Base-by-base conservation (phyloP, 2,329 filamentous ascomycete genomes). In the Claviceps arundinis region DNA sequence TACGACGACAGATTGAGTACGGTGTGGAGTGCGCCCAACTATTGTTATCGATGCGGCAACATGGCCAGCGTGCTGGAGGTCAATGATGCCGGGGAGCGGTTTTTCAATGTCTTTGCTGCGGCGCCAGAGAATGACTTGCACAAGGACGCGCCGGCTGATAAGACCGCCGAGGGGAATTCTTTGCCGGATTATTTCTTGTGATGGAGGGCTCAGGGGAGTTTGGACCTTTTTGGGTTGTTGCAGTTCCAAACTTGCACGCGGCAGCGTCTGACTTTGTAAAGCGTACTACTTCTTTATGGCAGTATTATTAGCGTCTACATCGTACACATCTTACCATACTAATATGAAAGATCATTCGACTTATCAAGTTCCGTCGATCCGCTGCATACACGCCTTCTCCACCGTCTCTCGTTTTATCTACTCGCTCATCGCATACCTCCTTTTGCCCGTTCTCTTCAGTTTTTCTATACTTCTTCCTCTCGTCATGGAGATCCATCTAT, bases 71-170 rank as follows among this genome's bases (percentile, higher is more conserved):
- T 98, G 46, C 77, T 98, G 40, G 93, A 98, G 70, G 93, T 98
- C 53, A 91, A 89, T 66, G 89, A 95, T 64, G 85, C 84, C 0
- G 91, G 93, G 40, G 89, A 95, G 68, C 77, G 91, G 54, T 95
- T 88, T 69, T 98, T 97, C 74, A 98, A 98, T 65, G 90, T 97
- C 24, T 98, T 98, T 67, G 89, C 94, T 52, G 93, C 93, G 3
- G 91, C 93, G 30, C 93, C 93, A 2, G 93, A 98, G 68, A 95
- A 98, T 62, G 91, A 97, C 65, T 72, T 84, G 59, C 87, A 94
- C 65, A 87, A 95, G 63, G 89, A 96, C 64, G 78, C 86, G 62
- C 88, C 30, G 93, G 67, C 80, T 84, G 88, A 93, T 54, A 89
- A 89, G 69, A 65, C 71, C n/a, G 75, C 74, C 2, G 80, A 83